Evolutionary conservation across 352 stramenopile genomes (phyloP).

Genomic region (Globisporangium recalcitrans): DNA sequence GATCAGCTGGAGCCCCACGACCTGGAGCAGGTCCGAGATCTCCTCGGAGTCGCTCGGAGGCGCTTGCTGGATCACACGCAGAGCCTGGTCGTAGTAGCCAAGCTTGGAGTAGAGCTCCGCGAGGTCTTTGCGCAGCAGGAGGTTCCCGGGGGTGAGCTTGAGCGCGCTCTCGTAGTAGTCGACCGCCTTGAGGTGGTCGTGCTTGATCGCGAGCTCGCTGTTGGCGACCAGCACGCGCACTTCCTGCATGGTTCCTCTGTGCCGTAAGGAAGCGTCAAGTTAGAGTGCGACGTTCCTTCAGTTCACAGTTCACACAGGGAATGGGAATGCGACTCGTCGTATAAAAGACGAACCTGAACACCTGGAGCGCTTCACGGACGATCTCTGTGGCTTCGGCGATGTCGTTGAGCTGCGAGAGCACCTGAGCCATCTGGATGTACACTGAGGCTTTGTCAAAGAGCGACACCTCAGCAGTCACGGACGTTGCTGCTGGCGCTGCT

Average conservation of each 20-base stretch:
- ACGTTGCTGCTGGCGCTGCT: background rate
- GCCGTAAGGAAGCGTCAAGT: no score
- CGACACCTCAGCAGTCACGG: constrained; percentile 22
- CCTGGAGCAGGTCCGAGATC: constrained; percentile 57
- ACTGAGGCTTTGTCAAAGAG: constrained; percentile 84
- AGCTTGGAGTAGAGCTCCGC: constrained; percentile 88
- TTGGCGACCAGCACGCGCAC: constrained; percentile 90
- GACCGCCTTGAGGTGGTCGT: constrained; percentile 91
- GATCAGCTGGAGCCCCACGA: constrained; percentile 72
- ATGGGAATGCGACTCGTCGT: no score
- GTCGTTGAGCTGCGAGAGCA: constrained; percentile 76
- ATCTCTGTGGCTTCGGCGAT: constrained; percentile 57
- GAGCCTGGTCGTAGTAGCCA: constrained; percentile 76
- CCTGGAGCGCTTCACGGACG: constrained; percentile 63
- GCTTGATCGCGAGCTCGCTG: constrained; percentile 88
- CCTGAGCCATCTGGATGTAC: constrained; percentile 84
- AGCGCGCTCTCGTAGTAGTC: constrained; percentile 92
- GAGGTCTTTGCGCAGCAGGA: constrained; percentile 86
- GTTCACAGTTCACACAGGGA: no score
- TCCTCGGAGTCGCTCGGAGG: constrained; percentile 62
- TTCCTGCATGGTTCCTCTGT: constrained; percentile 78
- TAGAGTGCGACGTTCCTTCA: no score
- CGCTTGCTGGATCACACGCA: constrained; percentile 73
- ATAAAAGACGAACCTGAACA: constrained; percentile 38
- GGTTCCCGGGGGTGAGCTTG: constrained; percentile 65